Base-by-base conservation (phyloP, 257 asterid genomes). In the Euphrasia confusa region DNA sequence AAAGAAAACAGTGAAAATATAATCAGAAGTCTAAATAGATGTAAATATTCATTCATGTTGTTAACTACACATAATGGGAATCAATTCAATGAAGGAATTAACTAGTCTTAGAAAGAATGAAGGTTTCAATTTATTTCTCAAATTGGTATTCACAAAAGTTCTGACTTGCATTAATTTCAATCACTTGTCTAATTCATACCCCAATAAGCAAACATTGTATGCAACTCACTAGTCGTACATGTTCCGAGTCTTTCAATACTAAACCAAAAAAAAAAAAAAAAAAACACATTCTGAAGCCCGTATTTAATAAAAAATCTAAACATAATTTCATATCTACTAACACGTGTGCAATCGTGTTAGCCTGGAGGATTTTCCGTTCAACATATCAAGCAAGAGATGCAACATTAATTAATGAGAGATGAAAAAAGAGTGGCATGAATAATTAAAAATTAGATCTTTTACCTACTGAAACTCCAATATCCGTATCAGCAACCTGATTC, bases 401-500 rank as follows among this genome's bases (percentile, higher is more conserved):
- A 12, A 4, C 8, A 45, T 45, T 45, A 45, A 45, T 8, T 37
- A 45, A 45, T 13, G 12, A 45, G 52, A 12, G 7, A 12, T 2
- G 14, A 45, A 45, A 12, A 12, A 45, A 45, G 4, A 44, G 50
- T 11, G 44, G 54, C 33, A 64, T 21, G 21, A 42, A 42, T 40
- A 56, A 50, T 17, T 3, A 62, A 54, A 7, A 54, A 15, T 6
- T 5, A 49, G 14, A 45, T 45, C 7, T 27, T 59, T 69, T 72
- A 92, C 99, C 99, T 62, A 92, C 99, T 10, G 99, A 92, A 66
- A 78, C 86, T 14, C 99, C 99, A 59, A 92, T 89, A 84, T 92
- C 97, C 26, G 99, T 92, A 75, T 92, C 99, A 72, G 99, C 97
- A 68, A 92, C 96, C 83, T 92, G 99, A 77, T 92, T 92, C 86